Evolutionary conservation across 495 filamentous ascomycete genomes (phyloP).

Genomic region (Lineolata rhizophorae): DNA sequence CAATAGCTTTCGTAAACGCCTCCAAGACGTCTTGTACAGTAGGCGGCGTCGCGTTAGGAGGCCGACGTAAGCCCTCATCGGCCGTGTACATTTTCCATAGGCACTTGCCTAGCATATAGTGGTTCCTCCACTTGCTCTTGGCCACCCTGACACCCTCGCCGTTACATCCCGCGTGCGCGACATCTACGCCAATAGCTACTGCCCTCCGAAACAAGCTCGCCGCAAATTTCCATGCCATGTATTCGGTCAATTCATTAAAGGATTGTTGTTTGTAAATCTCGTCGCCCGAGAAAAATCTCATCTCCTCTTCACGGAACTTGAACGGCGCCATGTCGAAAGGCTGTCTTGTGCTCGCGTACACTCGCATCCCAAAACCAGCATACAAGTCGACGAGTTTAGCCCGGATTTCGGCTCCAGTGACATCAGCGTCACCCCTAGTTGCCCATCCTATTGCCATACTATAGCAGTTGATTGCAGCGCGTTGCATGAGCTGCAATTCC

Average conservation of each 20-base stretch:
- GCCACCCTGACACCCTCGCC: too few relatives aligned
- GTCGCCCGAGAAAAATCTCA: conserved; percentile 45
- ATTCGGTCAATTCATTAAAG: conserved; percentile 49
- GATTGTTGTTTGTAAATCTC: conserved; percentile 40
- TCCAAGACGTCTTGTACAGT: conserved; percentile 38
- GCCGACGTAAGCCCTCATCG: conserved; percentile 20
- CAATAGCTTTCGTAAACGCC: conserved; percentile 51
- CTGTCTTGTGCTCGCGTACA: conserved; percentile 80
- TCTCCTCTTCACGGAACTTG: conserved; percentile 32
- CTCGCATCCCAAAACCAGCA: conserved; percentile 66
- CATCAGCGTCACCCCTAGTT: too few relatives aligned
- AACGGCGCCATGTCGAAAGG: conserved; percentile 67
- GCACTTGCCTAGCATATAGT: conserved; percentile 85
- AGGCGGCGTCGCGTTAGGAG: conserved; percentile 1
- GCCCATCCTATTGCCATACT: too few relatives aligned
- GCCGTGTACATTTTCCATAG: conserved; percentile 80
- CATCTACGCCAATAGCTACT: too few relatives aligned
- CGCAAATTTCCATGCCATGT: conserved; percentile 74
- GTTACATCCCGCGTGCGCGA: too few relatives aligned
- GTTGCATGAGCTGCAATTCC: conserved; percentile 47
- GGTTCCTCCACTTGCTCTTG: conserved; percentile 68
- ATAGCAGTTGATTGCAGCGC: conserved; percentile 80
- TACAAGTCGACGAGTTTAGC: conserved; percentile 64
- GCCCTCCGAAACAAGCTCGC: conserved; percentile 58
- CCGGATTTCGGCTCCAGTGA: conserved; percentile 48